Evolutionary conservation across 331 rosid species (phyloP).

Genomic region (Dryas integrifolia): DNA sequence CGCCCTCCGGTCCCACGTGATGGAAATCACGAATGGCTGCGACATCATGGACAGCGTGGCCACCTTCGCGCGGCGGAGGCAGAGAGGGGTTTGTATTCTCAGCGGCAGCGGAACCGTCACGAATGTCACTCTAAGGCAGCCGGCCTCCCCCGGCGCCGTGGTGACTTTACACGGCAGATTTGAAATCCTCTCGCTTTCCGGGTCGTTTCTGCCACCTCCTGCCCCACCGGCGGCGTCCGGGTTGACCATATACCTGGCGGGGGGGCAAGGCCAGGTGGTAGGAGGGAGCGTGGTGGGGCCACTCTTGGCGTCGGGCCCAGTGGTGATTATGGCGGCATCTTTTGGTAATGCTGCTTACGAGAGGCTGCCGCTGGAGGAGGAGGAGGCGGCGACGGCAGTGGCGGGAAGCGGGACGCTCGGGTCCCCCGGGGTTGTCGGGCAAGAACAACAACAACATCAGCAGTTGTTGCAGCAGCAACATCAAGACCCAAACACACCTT

Average conservation of each 20-base stretch:
- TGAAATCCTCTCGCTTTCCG: constrained; percentile 77
- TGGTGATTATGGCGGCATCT: constrained; percentile 83
- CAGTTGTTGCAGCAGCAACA: constrained; percentile 32
- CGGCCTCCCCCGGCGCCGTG: constrained; percentile 77
- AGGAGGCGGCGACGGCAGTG: constrained; percentile 25
- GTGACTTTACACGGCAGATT: constrained; percentile 83
- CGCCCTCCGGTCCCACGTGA: constrained; percentile 82
- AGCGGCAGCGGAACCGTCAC: constrained; percentile 87
- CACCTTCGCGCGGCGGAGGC: constrained; percentile 65
- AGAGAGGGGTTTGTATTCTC: constrained; percentile 78
- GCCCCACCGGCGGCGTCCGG: constrained; percentile 78
- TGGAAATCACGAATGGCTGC: constrained; percentile 72
- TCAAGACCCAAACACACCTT: constrained; percentile 48
- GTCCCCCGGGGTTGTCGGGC: constrained; percentile 47
- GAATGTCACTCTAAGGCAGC: constrained; percentile 81
- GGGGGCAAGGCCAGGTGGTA: constrained; percentile 89
- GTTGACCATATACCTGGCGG: constrained; percentile 71
- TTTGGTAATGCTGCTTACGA: constrained; percentile 96
- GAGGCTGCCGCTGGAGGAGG: constrained; percentile 85
- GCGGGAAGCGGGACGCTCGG: constrained; percentile 52
- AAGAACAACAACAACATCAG: constrained; percentile 11
- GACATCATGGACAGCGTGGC: constrained; percentile 85
- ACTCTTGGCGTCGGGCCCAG: constrained; percentile 69
- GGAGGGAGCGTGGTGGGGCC: constrained; percentile 91
- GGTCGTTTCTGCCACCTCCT: constrained; percentile 86